These are phyloP conservation scores for Catharanthus roseus DNA, from an alignment of 257 asterid genomes.

Conservation along the genomic window DNA sequence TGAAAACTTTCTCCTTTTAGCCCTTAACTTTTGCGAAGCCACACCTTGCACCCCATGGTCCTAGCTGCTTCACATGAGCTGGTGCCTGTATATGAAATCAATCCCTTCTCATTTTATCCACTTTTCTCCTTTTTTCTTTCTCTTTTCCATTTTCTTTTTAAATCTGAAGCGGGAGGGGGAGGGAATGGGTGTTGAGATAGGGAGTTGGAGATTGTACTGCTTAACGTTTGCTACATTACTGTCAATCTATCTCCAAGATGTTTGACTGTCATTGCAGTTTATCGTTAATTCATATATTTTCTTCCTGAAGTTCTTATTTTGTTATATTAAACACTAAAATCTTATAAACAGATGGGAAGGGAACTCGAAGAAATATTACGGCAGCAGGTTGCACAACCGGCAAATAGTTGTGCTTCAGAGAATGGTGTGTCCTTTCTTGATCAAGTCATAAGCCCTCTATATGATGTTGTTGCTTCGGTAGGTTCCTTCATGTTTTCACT, in stretches of 20 bases:
- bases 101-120: background rate
- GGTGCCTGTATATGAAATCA: background rate
- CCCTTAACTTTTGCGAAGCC: background rate
- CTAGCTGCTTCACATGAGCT: background rate
- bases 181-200: background rate
- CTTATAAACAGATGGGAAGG: constrained; percentile 76
- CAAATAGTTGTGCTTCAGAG: constrained; percentile 74
- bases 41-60: background rate
- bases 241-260: background rate
- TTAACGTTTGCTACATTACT: background rate
- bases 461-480: constrained; percentile 87
- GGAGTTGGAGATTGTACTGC: background rate
- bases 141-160: background rate
- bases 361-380: constrained; percentile 73
- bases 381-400: constrained; percentile 72
- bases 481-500: constrained; percentile 24
- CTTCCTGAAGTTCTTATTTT: background rate
- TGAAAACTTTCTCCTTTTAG: background rate
- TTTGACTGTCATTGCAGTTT: background rate
- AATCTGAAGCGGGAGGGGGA: background rate
- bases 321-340: constrained; percentile 23
- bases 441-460: constrained; percentile 80
- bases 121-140: background rate
- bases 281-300: background rate
- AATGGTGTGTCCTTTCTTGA: constrained; percentile 80